Percentiles rank a stretch among this genome's conserved stretches.
phyloP scores from a whole-genome alignment of 2,329 filamentous ascomycete genomes.

The Trichoderma hamatum region DNA sequence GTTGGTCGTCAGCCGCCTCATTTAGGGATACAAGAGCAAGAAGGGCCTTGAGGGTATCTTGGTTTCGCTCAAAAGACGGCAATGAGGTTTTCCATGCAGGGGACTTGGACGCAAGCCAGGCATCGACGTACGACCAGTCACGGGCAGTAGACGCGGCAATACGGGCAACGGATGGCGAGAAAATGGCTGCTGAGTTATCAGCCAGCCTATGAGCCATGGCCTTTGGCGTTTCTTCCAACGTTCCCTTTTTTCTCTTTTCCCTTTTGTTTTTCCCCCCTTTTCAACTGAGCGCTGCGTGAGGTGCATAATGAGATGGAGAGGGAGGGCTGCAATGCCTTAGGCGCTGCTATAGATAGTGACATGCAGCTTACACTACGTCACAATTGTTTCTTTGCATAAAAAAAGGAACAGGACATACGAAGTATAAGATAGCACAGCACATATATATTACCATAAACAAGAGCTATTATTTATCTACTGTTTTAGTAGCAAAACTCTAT shows the following conservation, averaged over 20 bases:
- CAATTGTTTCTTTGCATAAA: neutral
- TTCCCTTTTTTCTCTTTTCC: neutral
- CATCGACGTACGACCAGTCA: constrained; percentile 87
- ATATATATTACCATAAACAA: neutral
- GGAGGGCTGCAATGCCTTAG: neutral
- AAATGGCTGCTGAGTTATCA: constrained; percentile 53
- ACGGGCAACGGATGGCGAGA: constrained; percentile 69
- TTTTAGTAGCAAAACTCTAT: neutral
- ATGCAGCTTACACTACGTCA: neutral
- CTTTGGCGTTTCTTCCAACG: neutral
- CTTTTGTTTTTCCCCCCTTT: neutral
- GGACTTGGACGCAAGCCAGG: constrained; percentile 77
- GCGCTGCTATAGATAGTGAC: neutral
- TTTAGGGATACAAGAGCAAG: constrained; percentile 75
- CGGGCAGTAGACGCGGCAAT: constrained; percentile 80
- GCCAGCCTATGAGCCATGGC: constrained; percentile 29
- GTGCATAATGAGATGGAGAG: neutral
- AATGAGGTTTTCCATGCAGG: constrained; percentile 55
- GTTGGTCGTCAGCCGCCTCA: constrained; percentile 75
- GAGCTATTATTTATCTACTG: neutral
- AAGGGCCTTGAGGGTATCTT: constrained; percentile 76
- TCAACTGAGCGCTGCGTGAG: neutral
- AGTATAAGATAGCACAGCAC: neutral
- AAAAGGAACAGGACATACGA: neutral
- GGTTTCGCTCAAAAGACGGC: constrained; percentile 82